Conservation (phyloP, 805 yeast species). For the Myxozyma vanderwaltii region DNA sequence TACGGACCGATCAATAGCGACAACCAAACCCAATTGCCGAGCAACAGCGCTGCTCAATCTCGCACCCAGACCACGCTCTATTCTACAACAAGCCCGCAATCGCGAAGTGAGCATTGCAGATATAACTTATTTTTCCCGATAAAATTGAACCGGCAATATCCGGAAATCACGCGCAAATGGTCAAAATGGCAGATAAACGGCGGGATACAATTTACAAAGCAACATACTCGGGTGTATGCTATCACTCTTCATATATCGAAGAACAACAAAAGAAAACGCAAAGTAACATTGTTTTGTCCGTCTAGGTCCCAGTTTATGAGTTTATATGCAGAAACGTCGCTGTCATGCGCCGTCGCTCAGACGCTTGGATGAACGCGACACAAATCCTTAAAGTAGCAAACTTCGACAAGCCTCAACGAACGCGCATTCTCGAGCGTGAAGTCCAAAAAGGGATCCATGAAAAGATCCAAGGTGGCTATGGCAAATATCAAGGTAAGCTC, state of each 20-base stretch:
- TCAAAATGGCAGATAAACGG: constrained; percentile 20
- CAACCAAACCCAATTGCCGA: no score
- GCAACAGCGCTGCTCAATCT: no score
- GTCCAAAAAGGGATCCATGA: constrained; percentile 90
- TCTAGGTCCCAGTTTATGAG: constrained; percentile 49
- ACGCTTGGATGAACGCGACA: constrained; percentile 97
- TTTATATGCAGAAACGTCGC: constrained; percentile 69
- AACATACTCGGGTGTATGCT: constrained; percentile 47
- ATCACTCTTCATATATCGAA: neutral
- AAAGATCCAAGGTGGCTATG: constrained; percentile 96
- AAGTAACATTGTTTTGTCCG: neutral
- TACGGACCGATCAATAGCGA: no score
- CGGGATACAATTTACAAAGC: constrained; percentile 45
- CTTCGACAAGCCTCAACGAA: constrained; percentile 91
- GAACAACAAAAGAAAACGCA: neutral
- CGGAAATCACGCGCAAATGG: constrained; percentile 4
- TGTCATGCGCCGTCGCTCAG: constrained; percentile 85
- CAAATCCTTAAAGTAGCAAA: constrained; percentile 91
- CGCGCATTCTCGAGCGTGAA: constrained; percentile 87
- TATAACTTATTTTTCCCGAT: no score
- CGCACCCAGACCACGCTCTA: no score
- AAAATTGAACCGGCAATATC: neutral
- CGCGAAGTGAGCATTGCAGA: no score
- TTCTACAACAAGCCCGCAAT: no score
- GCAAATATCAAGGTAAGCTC: constrained; percentile 81